phyloP scores from a whole-genome alignment of 2,329 filamentous ascomycete genomes.

The Aspergillus thermomutatus region DNA sequence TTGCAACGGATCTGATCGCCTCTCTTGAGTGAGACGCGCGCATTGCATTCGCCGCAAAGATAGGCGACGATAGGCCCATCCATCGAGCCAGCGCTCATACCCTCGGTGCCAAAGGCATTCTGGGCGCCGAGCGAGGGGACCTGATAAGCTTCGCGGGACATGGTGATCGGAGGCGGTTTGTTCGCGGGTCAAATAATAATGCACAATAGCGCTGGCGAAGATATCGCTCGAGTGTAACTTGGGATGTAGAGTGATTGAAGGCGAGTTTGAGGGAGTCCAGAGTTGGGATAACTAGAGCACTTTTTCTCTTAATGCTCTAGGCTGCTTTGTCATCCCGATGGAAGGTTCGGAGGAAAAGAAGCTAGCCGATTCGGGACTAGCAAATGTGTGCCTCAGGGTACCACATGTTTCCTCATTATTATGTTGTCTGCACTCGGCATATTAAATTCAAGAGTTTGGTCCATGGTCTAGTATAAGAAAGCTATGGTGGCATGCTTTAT shows the following conservation, averaged over 20 bases:
- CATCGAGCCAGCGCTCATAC: slow-evolving; percentile 41
- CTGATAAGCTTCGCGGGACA: slow-evolving; percentile 76
- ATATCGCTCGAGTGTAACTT: neutral
- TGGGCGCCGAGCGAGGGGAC: slow-evolving; percentile 57
- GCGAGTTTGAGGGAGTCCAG: neutral
- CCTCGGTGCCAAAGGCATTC: slow-evolving; percentile 40
- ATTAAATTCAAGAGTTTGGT: neutral
- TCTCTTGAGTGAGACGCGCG: slow-evolving; percentile 70
- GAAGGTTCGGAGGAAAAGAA: neutral
- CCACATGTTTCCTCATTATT: neutral
- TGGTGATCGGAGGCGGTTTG: slow-evolving; percentile 21
- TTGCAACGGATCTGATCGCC: slow-evolving; percentile 82
- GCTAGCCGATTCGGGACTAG: neutral
- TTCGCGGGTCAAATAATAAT: neutral
- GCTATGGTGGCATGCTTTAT: neutral
- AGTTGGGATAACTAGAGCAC: neutral
- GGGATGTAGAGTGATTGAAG: neutral
- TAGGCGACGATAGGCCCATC: slow-evolving; percentile 63
- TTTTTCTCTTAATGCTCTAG: neutral
- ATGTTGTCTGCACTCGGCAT: neutral
- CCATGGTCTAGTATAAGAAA: neutral
- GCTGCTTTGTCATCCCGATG: neutral
- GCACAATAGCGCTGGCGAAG: neutral
- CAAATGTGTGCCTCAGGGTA: neutral
- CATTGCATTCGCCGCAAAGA: slow-evolving; percentile 80